Evolutionary conservation across 78 protist genomes (phyloP), one percentile per base, ranked within the genome.

Genomic region (Corallochytrium limacisporum): DNA sequence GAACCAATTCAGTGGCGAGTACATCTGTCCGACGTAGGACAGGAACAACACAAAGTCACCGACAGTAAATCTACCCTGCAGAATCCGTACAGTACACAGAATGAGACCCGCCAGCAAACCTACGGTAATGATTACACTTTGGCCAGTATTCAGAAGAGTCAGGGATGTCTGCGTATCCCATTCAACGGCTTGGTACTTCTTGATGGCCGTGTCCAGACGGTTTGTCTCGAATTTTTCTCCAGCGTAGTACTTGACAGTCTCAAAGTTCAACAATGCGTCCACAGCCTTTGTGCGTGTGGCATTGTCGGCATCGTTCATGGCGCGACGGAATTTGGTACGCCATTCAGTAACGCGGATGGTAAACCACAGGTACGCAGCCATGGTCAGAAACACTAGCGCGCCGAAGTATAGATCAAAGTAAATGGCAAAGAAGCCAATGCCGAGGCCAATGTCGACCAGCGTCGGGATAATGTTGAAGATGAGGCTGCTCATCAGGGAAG

Each of bases 171-270:
- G 5, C 31, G 38, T 2, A 10, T 3, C 29, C 63, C 62, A 53
- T 18, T 53, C 62, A 7, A 37, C 61, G 16, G 12, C n/a, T 42
- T 49, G 60, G 55, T 70, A 81, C n/a, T 48, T 50, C 36, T 2
- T 1, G 24, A 74, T 36, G 0, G 77, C 66, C 28, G 50, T 24
- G 31, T 48, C 66, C 26, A 56, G 75, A 4, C 82, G 49, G 0
- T 49, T 18, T 1, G 49, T 31, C 36, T 81, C 82, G 20, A 62
- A 50, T 0, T 26, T 32, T 47, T 75, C 78, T 10, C 69, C 61
- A 18, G 62, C 65, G 43, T 65, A 78, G 43, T 69, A 78, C 62
- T 89, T 87, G 55, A 86, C 91, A 16, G 91, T 84, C 69, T 78
- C 84, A 35, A 70, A 83, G 40, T 78, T 78, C 9, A 78, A n/a